Base-by-base conservation (phyloP, 345 rosid species). In the Trapa incisa region DNA sequence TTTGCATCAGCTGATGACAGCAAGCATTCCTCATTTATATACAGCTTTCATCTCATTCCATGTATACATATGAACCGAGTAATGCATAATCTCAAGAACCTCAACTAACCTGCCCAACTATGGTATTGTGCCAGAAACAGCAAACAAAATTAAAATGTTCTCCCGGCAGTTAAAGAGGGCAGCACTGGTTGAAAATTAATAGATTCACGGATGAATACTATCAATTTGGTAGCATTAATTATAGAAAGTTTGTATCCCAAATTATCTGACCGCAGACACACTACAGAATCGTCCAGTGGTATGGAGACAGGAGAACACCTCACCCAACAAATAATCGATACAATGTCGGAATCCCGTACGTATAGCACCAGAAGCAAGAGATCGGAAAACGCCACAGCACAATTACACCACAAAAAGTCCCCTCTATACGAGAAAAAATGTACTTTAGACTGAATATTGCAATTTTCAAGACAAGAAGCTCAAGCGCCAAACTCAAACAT, bases 341-440 rank as follows among this genome's bases (percentile, higher is more conserved):
- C 39, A 16, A 15, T 64, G 37, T 35, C 50, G 35, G 43, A 65
- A 65, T 37, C 47, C 53, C 67, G 16, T 35, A 39, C 47, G 16
- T 33, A 16, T 16, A 64, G 15, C 52, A 43, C 37, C 52, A 29
- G 22, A 41, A 15, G 15, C 50, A 14, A 13, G 53, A 65, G 53
- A 42, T 65, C 67, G 37, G 53, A 37, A 41, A 65, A 65, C 52
- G 52, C 36, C 50, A 17, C 13, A n/a, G 37, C 67, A 65, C 47
- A 47, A 65, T 65, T 65, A 29, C 53, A 4, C 36, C 67, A 4
- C 50, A 33, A 42, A 22, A 7, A 41, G 52, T 22, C 52, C 6
- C 53, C 7, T 11, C 32, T 10, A 6, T 5, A 43, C 15, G 5
- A 22, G 67, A 3, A 65, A 65, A 42, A 37, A 36, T 3, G 6